phyloP scores from a whole-genome alignment of 345 rosid genomes.

The Combretum micranthum region DNA sequence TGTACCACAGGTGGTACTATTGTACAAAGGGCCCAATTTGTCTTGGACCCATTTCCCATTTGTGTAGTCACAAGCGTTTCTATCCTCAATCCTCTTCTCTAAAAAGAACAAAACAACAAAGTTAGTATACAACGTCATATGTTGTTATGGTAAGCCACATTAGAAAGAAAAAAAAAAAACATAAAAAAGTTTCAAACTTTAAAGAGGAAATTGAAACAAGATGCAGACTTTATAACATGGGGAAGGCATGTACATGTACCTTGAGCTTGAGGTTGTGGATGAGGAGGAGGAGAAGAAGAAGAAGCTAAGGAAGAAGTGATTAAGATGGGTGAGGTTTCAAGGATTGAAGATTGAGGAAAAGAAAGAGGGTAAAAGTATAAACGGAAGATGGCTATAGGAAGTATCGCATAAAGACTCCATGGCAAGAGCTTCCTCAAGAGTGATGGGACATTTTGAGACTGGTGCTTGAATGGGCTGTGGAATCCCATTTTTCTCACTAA shows the following conservation, averaged over 20 bases:
- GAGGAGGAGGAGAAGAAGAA: conserved; percentile 10
- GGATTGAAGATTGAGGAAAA: conserved; percentile 12
- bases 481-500: conserved; percentile 32
- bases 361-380: conserved; percentile 36
- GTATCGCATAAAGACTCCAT: conserved; percentile 30
- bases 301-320: conserved; percentile 16
- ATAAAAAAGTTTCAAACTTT: not conserved
- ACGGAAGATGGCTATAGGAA: conserved; percentile 40
- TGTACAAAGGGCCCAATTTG: conserved; percentile 67
- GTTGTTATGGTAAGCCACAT: not conserved
- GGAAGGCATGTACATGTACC: conserved; percentile 21
- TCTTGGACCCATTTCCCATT: conserved; percentile 70
- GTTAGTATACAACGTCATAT: not conserved
- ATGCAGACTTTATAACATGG: not conserved
- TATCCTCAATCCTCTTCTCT: conserved; percentile 14
- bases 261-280: conserved; percentile 9
- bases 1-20: conserved; percentile 66
- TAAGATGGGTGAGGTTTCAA: conserved; percentile 7
- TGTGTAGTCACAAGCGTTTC: conserved; percentile 56
- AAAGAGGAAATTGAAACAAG: not conserved
- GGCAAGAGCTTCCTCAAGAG: conserved; percentile 33
- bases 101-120: conserved; percentile 24
- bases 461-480: conserved; percentile 28
- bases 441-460: conserved; percentile 12
- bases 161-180: not conserved